phyloP scores from a whole-genome alignment of 768 basidiomycete genomes.

The Tricholoma saponaceum region DNA sequence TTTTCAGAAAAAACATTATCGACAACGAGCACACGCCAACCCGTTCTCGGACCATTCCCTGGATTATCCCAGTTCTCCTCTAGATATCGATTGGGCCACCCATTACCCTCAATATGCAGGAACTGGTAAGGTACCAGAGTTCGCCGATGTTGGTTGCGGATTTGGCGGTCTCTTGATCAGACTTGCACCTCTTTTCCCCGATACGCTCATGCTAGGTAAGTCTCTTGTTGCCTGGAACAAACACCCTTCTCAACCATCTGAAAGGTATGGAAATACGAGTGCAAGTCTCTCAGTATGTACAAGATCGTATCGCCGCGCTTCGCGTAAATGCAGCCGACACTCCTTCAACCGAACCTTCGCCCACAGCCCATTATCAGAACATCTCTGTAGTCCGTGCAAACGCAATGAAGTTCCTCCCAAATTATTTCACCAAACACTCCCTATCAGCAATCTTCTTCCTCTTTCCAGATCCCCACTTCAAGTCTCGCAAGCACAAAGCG shows the following conservation, averaged over 20 bases:
- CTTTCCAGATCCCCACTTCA: slow-evolving; percentile 99
- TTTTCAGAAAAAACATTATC: slow-evolving; percentile 74
- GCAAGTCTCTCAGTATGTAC: slow-evolving; percentile 94
- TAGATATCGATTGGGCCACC: slow-evolving; percentile 71
- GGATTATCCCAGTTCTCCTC: slow-evolving; percentile 78
- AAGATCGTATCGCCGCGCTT: slow-evolving; percentile 90
- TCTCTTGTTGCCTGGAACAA: neutral
- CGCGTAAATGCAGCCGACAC: slow-evolving; percentile 57
- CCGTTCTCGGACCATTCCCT: slow-evolving; percentile 87
- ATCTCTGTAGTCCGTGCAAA: slow-evolving; percentile 93
- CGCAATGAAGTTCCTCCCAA: slow-evolving; percentile 97
- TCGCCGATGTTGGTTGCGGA: slow-evolving; percentile 96
- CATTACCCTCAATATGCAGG: slow-evolving; percentile 75
- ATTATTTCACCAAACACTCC: slow-evolving; percentile 90
- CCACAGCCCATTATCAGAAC: slow-evolving; percentile 67
- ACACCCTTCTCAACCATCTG: slow-evolving; percentile 6
- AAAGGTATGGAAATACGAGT: slow-evolving; percentile 96
- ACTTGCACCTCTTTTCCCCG: slow-evolving; percentile 87
- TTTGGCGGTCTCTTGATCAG: slow-evolving; percentile 92
- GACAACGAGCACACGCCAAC: slow-evolving; percentile 82
- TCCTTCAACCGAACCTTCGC: slow-evolving; percentile 16
- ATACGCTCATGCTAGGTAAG: slow-evolving; percentile 90
- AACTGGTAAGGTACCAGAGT: slow-evolving; percentile 72
- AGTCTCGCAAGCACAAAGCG: slow-evolving; percentile 96
- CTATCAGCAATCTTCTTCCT: slow-evolving; percentile 94